These are phyloP conservation scores for Epichloe typhina DNA, from an alignment of 2,329 filamentous ascomycete genomes.

Conservation along the genomic window DNA sequence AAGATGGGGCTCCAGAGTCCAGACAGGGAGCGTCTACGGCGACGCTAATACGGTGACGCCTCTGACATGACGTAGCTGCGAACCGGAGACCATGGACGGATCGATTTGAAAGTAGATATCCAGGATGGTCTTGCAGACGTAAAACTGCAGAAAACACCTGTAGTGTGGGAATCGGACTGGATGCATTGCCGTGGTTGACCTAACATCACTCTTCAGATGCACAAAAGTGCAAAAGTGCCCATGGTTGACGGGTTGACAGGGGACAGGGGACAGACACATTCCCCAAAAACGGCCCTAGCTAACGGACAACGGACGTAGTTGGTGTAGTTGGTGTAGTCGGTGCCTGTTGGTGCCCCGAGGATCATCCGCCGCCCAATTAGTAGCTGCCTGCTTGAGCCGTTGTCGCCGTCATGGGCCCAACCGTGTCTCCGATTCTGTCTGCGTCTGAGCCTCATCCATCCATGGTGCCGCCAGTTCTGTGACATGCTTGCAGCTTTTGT, in stretches of 20 bases:
- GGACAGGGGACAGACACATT: background rate
- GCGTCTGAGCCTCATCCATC: background rate
- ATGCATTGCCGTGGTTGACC: background rate
- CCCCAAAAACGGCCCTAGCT: background rate
- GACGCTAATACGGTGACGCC: too few relatives aligned
- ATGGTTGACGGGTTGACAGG: too few relatives aligned
- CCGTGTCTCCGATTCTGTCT: background rate
- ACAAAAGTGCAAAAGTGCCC: too few relatives aligned
- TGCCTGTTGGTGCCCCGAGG: background rate
- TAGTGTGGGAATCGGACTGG: background rate
- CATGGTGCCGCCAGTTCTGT: background rate
- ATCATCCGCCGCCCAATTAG: constrained; percentile 1
- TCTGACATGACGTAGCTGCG: too few relatives aligned
- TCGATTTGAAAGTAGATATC: too few relatives aligned
- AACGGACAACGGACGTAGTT: too few relatives aligned
- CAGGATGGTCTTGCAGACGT: too few relatives aligned
- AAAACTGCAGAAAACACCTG: background rate
- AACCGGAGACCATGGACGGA: too few relatives aligned
- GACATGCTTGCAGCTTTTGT: background rate
- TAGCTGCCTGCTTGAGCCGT: background rate
- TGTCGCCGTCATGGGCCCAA: background rate
- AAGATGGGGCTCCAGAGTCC: too few relatives aligned
- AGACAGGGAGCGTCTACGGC: too few relatives aligned
- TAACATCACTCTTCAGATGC: background rate
- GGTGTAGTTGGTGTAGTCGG: too few relatives aligned